Evolutionary conservation across 2,329 filamentous ascomycete species (phyloP).

Genomic region (Microsporum audouinii): DNA sequence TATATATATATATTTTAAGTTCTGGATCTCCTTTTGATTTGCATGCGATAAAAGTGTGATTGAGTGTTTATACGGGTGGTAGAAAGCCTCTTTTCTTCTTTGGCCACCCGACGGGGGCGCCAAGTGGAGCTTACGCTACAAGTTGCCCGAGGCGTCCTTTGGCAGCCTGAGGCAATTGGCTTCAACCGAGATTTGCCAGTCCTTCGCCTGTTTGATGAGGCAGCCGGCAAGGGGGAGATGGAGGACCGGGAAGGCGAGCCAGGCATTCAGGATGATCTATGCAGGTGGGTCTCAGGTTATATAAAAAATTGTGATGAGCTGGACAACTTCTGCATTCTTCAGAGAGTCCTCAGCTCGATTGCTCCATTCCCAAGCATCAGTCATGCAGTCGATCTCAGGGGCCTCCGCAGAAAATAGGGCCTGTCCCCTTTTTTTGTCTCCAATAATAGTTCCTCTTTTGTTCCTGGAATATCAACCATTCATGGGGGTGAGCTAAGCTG

Average conservation of each 20-base stretch:
- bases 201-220: not conserved
- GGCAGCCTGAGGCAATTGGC: not conserved
- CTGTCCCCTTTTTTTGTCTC: not conserved
- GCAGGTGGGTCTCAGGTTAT: not conserved
- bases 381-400: not conserved
- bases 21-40: not conserved
- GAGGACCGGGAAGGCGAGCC: not conserved
- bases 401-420: not conserved
- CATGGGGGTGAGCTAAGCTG: not conserved
- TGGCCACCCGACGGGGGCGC: not conserved
- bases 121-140: not conserved
- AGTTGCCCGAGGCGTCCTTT: not conserved
- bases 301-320: not conserved
- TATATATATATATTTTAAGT: not conserved
- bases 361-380: not conserved
- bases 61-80: not conserved
- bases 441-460: not conserved
- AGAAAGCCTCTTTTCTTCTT: not conserved
- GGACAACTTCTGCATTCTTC: not conserved
- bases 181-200: slow-evolving; percentile 1
- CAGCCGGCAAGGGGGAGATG: not conserved
- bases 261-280: not conserved
- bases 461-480: not conserved
- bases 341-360: not conserved
- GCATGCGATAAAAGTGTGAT: not conserved